Base-by-base conservation (phyloP, 176 grass and related monocot genomes). In the Rhynchospora breviuscula region DNA sequence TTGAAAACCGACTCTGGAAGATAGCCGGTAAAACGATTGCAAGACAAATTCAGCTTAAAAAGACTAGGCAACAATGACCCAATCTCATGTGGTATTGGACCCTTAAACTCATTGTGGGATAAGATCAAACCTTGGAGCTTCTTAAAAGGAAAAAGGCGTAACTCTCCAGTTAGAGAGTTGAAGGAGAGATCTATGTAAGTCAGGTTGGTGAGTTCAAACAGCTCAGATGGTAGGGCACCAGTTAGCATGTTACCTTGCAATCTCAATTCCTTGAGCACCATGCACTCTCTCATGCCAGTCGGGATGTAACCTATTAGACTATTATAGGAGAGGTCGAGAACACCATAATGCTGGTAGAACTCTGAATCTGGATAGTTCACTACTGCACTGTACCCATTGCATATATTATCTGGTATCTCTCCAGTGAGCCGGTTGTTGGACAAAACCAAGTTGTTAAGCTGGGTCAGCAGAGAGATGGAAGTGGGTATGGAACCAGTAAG, bases 251-350 rank as follows among this genome's bases (percentile, higher is more conserved):
- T 99, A 67, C 91, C 86, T 92, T 95, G 86, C 63, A 99, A 85
- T 29, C 89, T 85, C 65, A 99, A 80, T 79, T 93, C 89, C 58
- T 69, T 92, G 33, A 95, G 13, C 64, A 92, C 90, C 26, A 73
- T 66, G 81, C 93, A 99, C 51, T 90, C 87, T 79, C 88, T 93
- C 15, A 99, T 90, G 2, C 60, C 83, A 80, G 86, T 35, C 7
- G 96, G 96, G 67, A 99, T 99, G 60, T 86, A 80, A 79, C 96
- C 86, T 40, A 82, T 90, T 77, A 99, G 81, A 53, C 23, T 85
- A 74, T 99, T 99, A 75, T 90, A 92, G 46, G 96, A 95, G 2
- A 99, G 87, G 88, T 99, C 96, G 64, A 99, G 91, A 60, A 95
- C 84, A 15, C 96, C 96, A 25, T 99, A 89, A 58, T 99, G 96